Evolutionary conservation across 148 eudicot genomes (phyloP).

Genomic region (Dysphania ambrosioides): DNA sequence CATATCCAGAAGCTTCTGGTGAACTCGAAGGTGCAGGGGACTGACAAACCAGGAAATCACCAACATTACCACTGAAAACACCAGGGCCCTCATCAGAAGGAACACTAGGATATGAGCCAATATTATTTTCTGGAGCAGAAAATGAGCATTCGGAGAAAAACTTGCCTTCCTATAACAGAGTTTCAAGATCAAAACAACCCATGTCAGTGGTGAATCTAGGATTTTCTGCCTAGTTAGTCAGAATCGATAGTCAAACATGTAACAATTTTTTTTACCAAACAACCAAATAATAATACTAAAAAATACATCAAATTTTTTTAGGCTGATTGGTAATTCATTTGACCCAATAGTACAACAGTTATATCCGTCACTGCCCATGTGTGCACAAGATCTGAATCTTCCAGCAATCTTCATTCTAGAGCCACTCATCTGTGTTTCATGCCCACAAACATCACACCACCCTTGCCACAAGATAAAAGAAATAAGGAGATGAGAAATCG

Average conservation of each 20-base stretch:
- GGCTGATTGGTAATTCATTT: no score
- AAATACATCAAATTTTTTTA: no score
- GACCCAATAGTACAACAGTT: no score
- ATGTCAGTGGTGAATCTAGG: no score
- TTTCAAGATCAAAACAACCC: constrained; percentile 98
- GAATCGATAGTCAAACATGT: no score
- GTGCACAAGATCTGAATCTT: constrained; percentile 84
- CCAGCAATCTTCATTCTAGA: constrained; percentile 92
- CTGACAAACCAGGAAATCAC: constrained; percentile 15
- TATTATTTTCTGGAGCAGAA: constrained; percentile 25
- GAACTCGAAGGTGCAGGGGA: constrained; percentile 18
- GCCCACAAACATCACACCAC: background rate
- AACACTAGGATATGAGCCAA: constrained; percentile 20
- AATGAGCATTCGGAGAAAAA: constrained; percentile 15
- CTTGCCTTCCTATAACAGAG: constrained; percentile 92
- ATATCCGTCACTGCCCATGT: no score
- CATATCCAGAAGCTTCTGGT: constrained; percentile 19
- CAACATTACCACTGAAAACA: constrained; percentile 13
- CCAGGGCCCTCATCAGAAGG: constrained; percentile 20
- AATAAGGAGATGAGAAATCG: background rate
- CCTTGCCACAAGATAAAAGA: background rate
- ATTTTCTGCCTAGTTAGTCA: no score
- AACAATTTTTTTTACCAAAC: no score
- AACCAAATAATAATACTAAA: no score
- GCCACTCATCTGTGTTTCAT: constrained; percentile 75